Evolutionary conservation across 75 land plant genomes (phyloP).

Genomic region (Ceratopteris richardii): DNA sequence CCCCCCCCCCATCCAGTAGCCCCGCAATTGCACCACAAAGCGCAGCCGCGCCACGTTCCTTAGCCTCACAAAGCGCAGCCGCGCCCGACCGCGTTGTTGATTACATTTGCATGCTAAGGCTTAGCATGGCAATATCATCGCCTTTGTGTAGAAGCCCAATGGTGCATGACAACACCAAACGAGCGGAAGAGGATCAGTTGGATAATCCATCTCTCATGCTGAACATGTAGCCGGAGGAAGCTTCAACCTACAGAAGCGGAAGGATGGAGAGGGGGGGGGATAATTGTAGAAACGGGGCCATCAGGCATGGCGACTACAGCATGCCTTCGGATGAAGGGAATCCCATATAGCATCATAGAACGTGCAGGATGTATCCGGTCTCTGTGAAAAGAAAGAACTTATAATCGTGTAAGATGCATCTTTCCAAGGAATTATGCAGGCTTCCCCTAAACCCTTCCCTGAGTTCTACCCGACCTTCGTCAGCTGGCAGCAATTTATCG

Average conservation of each 20-base stretch:
- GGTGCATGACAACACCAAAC: too few species aligned
- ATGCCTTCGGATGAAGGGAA: conserved; percentile 31
- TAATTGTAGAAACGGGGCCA: conserved; percentile 63
- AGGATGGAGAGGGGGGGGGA: conserved; percentile 43
- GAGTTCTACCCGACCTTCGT: conserved; percentile 25
- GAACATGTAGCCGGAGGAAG: background rate
- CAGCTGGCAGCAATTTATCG: conserved; percentile 43
- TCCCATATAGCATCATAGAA: conserved; percentile 37
- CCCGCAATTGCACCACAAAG: too few species aligned
- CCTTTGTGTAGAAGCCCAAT: too few species aligned
- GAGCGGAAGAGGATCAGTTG: too few species aligned
- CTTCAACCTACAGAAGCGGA: background rate
- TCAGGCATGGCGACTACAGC: conserved; percentile 49
- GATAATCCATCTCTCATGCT: too few species aligned
- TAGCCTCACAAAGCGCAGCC: too few species aligned
- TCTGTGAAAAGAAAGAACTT: conserved; percentile 46
- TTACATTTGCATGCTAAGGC: too few species aligned
- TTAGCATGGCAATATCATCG: too few species aligned
- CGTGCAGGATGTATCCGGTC: conserved; percentile 46
- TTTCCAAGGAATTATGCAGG: conserved; percentile 51
- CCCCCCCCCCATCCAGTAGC: too few species aligned
- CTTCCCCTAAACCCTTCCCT: conserved; percentile 37
- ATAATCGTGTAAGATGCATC: conserved; percentile 56
- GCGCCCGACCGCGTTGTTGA: too few species aligned
- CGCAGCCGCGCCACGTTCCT: too few species aligned